Evolutionary conservation across 139 green algal species (phyloP).

Genomic region (Volvox reticuliferus): DNA sequence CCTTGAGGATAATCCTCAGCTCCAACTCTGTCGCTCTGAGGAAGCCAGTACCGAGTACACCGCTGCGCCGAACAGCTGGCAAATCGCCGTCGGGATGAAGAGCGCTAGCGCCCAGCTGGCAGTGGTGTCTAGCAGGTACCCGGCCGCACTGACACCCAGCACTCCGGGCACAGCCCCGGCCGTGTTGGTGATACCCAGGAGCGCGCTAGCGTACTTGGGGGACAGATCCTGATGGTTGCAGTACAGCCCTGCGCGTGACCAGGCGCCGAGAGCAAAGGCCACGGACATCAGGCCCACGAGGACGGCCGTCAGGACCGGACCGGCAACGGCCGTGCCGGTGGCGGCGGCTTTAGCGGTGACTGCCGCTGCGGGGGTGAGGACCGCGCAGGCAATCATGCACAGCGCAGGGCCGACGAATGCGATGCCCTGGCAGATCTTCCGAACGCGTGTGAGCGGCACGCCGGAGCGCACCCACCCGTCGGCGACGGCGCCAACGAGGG

Average conservation of each 20-base stretch:
- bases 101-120: slow-evolving; percentile 85
- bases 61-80: slow-evolving; percentile 84
- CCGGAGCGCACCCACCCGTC: slow-evolving; percentile 86
- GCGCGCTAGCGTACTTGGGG: slow-evolving; percentile 84
- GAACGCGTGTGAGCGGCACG: slow-evolving; percentile 79
- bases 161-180: slow-evolving; percentile 92
- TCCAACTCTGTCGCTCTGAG: slow-evolving; percentile 86
- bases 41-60: slow-evolving; percentile 87
- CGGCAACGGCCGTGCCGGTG: background rate
- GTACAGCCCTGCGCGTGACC: slow-evolving; percentile 93
- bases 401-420: slow-evolving; percentile 91
- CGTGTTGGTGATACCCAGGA: slow-evolving; percentile 97
- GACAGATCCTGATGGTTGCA: slow-evolving; percentile 98
- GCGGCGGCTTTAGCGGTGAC: slow-evolving; percentile 29
- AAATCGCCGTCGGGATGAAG: slow-evolving; percentile 87
- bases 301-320: slow-evolving; percentile 46
- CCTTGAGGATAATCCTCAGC: slow-evolving; percentile 54
- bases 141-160: slow-evolving; percentile 85
- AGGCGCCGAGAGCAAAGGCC: slow-evolving; percentile 84
- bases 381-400: slow-evolving; percentile 81
- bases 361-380: slow-evolving; percentile 60
- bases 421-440: slow-evolving; percentile 90
- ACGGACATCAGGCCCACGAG: slow-evolving; percentile 79
- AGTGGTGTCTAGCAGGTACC: slow-evolving; percentile 83
- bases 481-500: slow-evolving; percentile 81